Evolutionary conservation across 83 land plant genomes (phyloP), one percentile per base, ranked within the genome.

Genomic region (Isoetes engelmannii): DNA sequence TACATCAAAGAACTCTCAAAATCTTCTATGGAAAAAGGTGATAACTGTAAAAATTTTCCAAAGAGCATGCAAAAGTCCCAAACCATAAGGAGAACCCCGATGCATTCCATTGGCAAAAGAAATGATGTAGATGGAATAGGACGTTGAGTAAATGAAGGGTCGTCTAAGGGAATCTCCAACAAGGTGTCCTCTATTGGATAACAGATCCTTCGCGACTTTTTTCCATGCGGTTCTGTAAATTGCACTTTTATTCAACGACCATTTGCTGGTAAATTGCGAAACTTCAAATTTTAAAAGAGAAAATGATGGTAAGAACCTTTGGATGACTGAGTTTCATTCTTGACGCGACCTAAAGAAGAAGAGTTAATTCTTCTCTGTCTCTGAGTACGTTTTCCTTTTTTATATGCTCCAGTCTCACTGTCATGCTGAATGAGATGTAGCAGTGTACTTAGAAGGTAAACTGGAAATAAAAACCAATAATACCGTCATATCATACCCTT

Each of bases 41-140:
- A 59, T 37, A 59, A 19, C 62, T 59, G 62, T 18, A 59, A 59
- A 3, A 59, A 12, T 18, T 12, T 59, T 20, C 18, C 9, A 18
- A 59, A 59, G 8, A 42, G 28, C 28, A 19, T 59, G 20, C 62
- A 59, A 59, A 59, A 59, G 62, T 59, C 62, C 62, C 62, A 59
- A 8, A 59, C 62, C 62, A 59, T 59, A 9, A 59, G 19, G 10
- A 19, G 12, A 18, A 42, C 4, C 10, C 62, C 62, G 20, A 59
- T 18, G 28, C 62, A 59, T 10, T 59, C 62, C 10, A 42, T 10
- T 12, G 18, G 28, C 10, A 59, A 10, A 8, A 42, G 62, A 18
- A 59, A 59, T 8, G 18, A 1, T 59, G 62, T 59, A 42, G 18
- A 59, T 12, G 62, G 62, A 9, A 18, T 18, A 18, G 62, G 62